A percentile compares a stretch with the other conserved stretches of the same genome.
These are phyloP conservation scores for Amanita rubescens DNA, from an alignment of 768 basidiomycete genomes.

Conservation along the genomic window DNA sequence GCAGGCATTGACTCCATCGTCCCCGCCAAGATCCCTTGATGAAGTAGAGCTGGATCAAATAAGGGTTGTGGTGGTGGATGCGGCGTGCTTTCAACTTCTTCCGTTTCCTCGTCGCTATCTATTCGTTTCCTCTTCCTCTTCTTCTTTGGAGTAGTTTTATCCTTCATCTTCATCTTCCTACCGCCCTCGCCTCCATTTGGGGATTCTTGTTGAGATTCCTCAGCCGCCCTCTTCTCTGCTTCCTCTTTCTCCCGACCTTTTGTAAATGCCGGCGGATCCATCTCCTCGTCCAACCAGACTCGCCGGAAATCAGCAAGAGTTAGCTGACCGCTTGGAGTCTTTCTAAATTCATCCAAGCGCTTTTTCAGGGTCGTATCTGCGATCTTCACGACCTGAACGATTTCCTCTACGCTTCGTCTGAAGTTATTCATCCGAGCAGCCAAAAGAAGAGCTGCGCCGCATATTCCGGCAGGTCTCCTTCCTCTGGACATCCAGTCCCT, in stretches of 20 bases:
- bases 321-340: slow-evolving; percentile 76
- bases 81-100: slow-evolving; percentile 17
- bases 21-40: slow-evolving; percentile 61
- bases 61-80: slow-evolving; percentile 26
- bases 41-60: slow-evolving; percentile 48
- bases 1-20: not conserved
- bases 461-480: slow-evolving; percentile 93
- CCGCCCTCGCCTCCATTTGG: slow-evolving; percentile 19
- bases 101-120: slow-evolving; percentile 28
- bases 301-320: slow-evolving; percentile 86
- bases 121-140: slow-evolving; percentile 33
- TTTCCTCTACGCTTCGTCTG: slow-evolving; percentile 85
- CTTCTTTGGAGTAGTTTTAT: slow-evolving; percentile 29
- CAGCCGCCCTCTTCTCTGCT: slow-evolving; percentile 36
- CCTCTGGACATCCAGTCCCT: slow-evolving; percentile 98
- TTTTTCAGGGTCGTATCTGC: slow-evolving; percentile 94
- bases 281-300: slow-evolving; percentile 87
- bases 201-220: slow-evolving; percentile 20
- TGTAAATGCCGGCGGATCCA: slow-evolving; percentile 86
- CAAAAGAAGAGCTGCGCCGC: slow-evolving; percentile 89
- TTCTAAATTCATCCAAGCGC: slow-evolving; percentile 90
- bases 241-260: slow-evolving; percentile 69
- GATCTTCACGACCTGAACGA: slow-evolving; percentile 98
- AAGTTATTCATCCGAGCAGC: slow-evolving; percentile 99
- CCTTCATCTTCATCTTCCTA: slow-evolving; percentile 24